Evolutionary conservation across 2,329 filamentous ascomycete species (phyloP).

Genomic region (Colletotrichum tabaci): DNA sequence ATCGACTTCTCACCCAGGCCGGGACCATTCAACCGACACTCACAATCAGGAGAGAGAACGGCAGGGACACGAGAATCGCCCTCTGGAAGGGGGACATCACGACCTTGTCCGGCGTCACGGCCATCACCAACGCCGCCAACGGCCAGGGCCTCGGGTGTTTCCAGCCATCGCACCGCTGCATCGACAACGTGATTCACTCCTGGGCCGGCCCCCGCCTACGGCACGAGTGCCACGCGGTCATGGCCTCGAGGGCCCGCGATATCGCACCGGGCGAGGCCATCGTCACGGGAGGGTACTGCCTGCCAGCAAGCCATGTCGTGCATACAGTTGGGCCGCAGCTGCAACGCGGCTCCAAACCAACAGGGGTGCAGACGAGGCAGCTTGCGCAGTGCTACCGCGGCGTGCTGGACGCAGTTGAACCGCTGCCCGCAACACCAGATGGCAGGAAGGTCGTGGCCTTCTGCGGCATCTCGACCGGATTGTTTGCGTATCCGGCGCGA

Average conservation of each 20-base stretch:
- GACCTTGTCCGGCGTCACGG: conserved; percentile 48
- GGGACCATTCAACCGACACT: conserved; percentile 10
- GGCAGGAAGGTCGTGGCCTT: conserved; percentile 49
- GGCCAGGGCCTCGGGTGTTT: conserved; percentile 54
- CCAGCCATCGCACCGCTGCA: conserved; percentile 51
- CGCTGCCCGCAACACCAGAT: conserved; percentile 44
- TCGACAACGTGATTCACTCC: conserved; percentile 54
- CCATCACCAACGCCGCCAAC: conserved; percentile 55
- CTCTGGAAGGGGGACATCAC: conserved; percentile 55
- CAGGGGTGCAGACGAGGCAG: conserved; percentile 41
- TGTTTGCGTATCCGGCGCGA: conserved; percentile 52
- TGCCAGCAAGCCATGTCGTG: conserved; percentile 49
- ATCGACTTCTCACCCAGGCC: conserved; percentile 26
- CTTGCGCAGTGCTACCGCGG: conserved; percentile 50
- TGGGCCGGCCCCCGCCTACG: conserved; percentile 51
- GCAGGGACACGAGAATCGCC: conserved; percentile 38
- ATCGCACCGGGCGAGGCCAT: conserved; percentile 48
- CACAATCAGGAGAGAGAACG: not conserved
- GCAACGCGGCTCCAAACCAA: conserved; percentile 44
- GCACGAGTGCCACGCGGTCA: conserved; percentile 48
- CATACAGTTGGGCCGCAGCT: conserved; percentile 55
- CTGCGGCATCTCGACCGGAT: conserved; percentile 53
- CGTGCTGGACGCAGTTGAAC: conserved; percentile 49
- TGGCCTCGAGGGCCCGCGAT: conserved; percentile 45
- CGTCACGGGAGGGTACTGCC: conserved; percentile 48